These are phyloP conservation scores for Anthracocystis panici-leucophaei DNA, from an alignment of 1,284 basidiomycete genomes.

Conservation along the genomic window DNA sequence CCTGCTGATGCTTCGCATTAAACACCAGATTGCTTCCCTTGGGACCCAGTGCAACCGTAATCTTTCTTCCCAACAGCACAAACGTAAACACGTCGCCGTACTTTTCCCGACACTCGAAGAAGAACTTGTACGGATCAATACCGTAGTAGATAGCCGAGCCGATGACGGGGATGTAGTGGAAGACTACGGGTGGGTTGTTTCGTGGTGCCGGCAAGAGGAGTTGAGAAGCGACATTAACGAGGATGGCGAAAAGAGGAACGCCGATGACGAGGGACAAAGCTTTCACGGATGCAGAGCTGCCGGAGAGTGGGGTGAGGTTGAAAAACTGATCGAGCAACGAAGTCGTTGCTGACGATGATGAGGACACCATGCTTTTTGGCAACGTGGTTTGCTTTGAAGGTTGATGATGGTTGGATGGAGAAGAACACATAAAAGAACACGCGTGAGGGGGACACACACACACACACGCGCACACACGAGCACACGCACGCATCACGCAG, in stretches of 20 bases:
- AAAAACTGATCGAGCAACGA: slow-evolving; percentile 42
- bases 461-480: too few relatives aligned
- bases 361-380: slow-evolving; percentile 6
- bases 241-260: slow-evolving; percentile 68
- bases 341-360: slow-evolving; percentile 8
- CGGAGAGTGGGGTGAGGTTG: slow-evolving; percentile 33
- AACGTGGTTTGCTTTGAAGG: not conserved
- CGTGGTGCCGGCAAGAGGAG: slow-evolving; percentile 55
- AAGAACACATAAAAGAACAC: too few relatives aligned
- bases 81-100: slow-evolving; percentile 83
- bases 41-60: slow-evolving; percentile 91
- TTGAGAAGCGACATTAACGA: slow-evolving; percentile 75
- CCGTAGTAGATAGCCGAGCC: slow-evolving; percentile 81
- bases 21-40: slow-evolving; percentile 95
- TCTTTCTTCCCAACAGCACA: slow-evolving; percentile 81
- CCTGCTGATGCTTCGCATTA: slow-evolving; percentile 89
- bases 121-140: slow-evolving; percentile 82
- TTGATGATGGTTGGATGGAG: not conserved
- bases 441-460: too few relatives aligned
- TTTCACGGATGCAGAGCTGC: slow-evolving; percentile 20
- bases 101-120: slow-evolving; percentile 83
- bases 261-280: slow-evolving; percentile 23
- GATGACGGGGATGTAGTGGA: slow-evolving; percentile 81
- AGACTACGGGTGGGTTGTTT: slow-evolving; percentile 78
- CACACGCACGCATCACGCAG: too few relatives aligned